Base-by-base conservation (phyloP, 177 flowering plant genomes). In the Vitis hybrid region DNA sequence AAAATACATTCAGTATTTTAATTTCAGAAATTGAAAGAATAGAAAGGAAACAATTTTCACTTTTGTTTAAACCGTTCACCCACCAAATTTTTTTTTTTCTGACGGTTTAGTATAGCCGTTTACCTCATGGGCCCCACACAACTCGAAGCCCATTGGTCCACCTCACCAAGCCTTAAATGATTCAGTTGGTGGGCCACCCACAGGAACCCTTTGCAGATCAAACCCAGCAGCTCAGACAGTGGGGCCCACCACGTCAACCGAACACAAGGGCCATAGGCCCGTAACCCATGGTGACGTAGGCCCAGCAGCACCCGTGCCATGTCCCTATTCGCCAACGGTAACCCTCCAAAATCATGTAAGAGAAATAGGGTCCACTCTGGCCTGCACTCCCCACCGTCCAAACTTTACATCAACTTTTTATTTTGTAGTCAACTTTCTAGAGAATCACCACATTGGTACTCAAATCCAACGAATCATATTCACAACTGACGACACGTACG, bases 381-480 rank as follows among this genome's bases (percentile, higher is more conserved):
- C 12, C 3, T 31, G 29, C n/a, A 16, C 22, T 64, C 39, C 22
- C 16, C 55, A 64, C 67, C 67, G 67, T 19, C 67, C 67, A 64
- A 10, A 18, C 67, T 19, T 18, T 50, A 13, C 16, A 49, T 64
- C 55, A 20, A 49, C 31, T 50, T 64, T 64, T 20, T 5, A 33
- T 33, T 6, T 6, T 4, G 45, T 33, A 33, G 45, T 53, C 56
- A 53, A 26, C 50, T 61, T 61, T 61, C 33, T 45, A 33, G 64
- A 61, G 2, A 7, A 14, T 15, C 10, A 13, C 10, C 16, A 53
- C 6, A 53, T 53, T 13, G 15, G 16, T 53, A 13, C 8, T 5
- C 10, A 18, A 19, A 57, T 22, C 22, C 22, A 19, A 57, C 60
- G 60, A 22, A 16, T 19, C 11, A 16, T 10, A 57, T 16, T 16